phyloP scores from a whole-genome alignment of 2,329 filamentous ascomycete species.

The Aphanocladium album region DNA sequence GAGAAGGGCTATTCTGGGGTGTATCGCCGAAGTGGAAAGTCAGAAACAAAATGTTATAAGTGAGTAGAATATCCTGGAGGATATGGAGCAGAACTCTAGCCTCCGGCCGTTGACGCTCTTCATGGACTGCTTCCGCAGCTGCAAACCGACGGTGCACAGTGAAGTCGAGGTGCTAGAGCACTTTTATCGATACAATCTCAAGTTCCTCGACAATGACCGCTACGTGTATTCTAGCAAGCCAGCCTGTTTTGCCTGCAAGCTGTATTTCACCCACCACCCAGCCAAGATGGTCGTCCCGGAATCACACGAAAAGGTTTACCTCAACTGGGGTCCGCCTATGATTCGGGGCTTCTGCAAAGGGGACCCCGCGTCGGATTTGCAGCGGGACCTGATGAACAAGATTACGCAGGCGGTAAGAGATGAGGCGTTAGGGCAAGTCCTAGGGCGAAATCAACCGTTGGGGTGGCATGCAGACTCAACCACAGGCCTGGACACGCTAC shows the following conservation, averaged over 20 bases:
- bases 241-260: conserved; percentile 44
- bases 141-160: conserved; percentile 33
- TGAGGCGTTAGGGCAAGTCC: neutral
- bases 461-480: conserved; percentile 1
- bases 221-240: conserved; percentile 49
- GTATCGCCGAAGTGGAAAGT: neutral
- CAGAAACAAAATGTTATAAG: neutral
- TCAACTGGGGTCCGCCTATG: conserved; percentile 33
- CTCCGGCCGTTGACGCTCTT: conserved; percentile 16
- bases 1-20: neutral
- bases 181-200: conserved; percentile 30
- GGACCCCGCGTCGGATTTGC: neutral
- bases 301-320: conserved; percentile 35
- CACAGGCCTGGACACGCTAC: neutral
- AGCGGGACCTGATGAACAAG: conserved; percentile 7
- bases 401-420: neutral
- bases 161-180: conserved; percentile 45
- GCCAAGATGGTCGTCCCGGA: conserved; percentile 25
- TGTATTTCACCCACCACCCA: conserved; percentile 40
- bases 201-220: conserved; percentile 34
- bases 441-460: neutral
- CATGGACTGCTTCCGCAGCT: conserved; percentile 21
- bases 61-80: conserved; percentile 10
- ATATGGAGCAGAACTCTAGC: neutral
- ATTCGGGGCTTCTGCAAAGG: neutral